Base-by-base conservation (phyloP, 768 basidiomycete species). In the Leccinum uliginosum region DNA sequence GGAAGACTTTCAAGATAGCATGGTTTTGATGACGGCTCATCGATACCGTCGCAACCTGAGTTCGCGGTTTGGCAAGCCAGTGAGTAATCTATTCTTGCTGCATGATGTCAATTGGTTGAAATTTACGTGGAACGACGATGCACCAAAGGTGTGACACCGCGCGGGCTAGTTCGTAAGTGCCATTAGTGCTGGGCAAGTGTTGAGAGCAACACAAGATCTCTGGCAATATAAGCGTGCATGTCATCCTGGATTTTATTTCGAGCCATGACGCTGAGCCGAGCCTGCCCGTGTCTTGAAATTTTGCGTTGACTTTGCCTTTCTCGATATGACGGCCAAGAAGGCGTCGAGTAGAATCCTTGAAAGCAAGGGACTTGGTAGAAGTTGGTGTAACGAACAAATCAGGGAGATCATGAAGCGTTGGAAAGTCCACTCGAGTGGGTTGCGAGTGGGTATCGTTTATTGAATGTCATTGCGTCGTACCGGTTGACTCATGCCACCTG, bases 301-400 rank as follows among this genome's bases (percentile, higher is more conserved):
- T 12, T 98, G 96, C 69, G 71, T 96, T 43, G 97, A 98, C 66
- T 71, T 98, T 24, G 97, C 98, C 71, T 95, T 98, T 64, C 78
- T 87, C 0, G 91, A 93, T 66, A 81, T 90, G 46, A 94, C 93
- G 0, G 78, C 77, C 24, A 84, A 83, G 70, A 99, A 99, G 73
- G 84, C 85, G 6, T 34, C 14, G 32, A 86, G 88, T 83, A 75
- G 82, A 3, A 88, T 95, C 58, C 78, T 80, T 48, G 6, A 15
- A 15, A 15, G 34, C 34, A 34, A 75, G 61, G 82, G 80, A 14
- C 7, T 35, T 6, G 17, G 8, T 17, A 35, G 15, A 11, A 43
- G 40, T 43, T 21, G 17, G 17, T 43, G 40, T 19, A 4, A 43
- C n/a, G 40, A 43, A 21, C 35, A 35, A 8, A 35, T 15, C 34